Evolutionary conservation across 768 basidiomycete genomes (phyloP).

Genomic region (Neoboletus brunneissimus): DNA sequence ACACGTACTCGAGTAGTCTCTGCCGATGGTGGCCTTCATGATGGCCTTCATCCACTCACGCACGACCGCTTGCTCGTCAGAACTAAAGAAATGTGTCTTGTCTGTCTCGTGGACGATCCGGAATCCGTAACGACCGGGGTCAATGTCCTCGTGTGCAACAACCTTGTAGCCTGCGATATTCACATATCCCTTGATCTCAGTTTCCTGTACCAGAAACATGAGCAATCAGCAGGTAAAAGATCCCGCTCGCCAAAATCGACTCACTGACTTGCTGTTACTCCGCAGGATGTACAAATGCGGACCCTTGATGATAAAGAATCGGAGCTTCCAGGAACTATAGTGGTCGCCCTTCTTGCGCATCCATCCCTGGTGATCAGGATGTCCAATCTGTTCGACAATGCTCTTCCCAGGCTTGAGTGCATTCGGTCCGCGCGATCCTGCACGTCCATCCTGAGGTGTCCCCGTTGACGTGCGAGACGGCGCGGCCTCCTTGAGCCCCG

Average conservation of each 20-base stretch:
- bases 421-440: conserved; percentile 28
- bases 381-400: conserved; percentile 88
- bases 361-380: conserved; percentile 87
- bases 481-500: conserved; percentile 34
- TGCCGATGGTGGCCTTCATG: conserved; percentile 96
- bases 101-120: conserved; percentile 86
- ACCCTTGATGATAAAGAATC: conserved; percentile 93
- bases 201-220: conserved; percentile 54
- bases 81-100: conserved; percentile 88
- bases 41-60: conserved; percentile 99
- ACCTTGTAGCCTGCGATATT: conserved; percentile 91
- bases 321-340: conserved; percentile 88
- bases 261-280: conserved; percentile 57
- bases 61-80: conserved; percentile 77
- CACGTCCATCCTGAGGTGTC: conserved; percentile 3
- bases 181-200: conserved; percentile 94
- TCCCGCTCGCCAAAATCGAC: not conserved
- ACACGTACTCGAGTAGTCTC: conserved; percentile 84
- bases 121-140: conserved; percentile 94
- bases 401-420: conserved; percentile 60
- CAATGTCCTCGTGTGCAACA: conserved; percentile 85
- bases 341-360: conserved; percentile 94
- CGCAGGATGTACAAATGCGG: conserved; percentile 85
- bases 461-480: conserved; percentile 56
- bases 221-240: not conserved